Percentiles rank a stretch among this genome's conserved stretches.
Evolutionary conservation across 805 yeast genomes (phyloP).

Genomic region (Metschnikowia continentalis): DNA sequence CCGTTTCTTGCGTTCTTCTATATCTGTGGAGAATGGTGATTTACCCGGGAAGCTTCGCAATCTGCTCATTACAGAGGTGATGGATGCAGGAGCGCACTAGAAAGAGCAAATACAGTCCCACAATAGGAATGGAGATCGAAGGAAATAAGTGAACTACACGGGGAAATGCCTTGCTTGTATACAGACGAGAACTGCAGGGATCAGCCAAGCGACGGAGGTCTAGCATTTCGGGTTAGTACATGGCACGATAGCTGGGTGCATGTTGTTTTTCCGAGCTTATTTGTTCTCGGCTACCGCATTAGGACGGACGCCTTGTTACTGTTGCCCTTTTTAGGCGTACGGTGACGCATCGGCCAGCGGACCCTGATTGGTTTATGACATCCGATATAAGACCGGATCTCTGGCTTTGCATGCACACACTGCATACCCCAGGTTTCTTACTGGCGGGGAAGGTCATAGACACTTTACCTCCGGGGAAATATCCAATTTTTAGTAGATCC

Average conservation of each 20-base stretch:
- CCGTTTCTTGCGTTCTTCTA: no score
- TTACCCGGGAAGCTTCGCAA: not conserved
- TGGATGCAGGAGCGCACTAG: not conserved
- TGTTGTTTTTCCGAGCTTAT: no score
- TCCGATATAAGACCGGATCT: not conserved
- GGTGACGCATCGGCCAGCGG: not conserved
- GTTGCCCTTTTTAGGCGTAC: not conserved
- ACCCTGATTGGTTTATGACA: not conserved
- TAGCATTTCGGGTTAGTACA: no score
- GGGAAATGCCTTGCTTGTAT: not conserved
- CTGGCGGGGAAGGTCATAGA: not conserved
- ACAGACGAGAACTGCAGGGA: no score
- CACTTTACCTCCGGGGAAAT: not conserved
- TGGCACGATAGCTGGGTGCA: no score
- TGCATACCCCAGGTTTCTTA: not conserved
- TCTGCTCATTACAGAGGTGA: not conserved
- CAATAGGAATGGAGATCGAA: no score
- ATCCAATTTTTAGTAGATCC: no score
- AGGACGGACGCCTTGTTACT: no score
- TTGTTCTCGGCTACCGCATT: no score
- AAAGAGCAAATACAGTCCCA: no score
- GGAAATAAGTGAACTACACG: not conserved
- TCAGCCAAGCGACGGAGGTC: no score
- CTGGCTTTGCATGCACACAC: not conserved
- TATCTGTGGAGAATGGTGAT: not conserved